Percentiles rank a stretch among this genome's conserved stretches.
Evolutionary conservation across 2,329 filamentous ascomycete species (phyloP).

Genomic region (Fusarium nygamai): DNA sequence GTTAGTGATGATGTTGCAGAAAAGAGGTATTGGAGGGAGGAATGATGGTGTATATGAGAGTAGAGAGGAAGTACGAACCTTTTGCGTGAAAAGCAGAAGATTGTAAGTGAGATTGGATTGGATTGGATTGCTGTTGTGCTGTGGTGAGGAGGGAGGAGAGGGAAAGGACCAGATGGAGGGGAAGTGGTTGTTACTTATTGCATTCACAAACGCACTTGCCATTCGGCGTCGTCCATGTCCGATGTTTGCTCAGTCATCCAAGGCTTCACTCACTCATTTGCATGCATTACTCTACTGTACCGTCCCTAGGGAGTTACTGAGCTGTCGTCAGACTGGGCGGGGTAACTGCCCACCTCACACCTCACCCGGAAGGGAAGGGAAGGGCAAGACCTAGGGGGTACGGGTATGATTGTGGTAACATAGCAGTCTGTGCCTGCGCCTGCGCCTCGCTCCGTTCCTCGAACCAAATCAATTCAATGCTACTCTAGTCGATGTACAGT

Average conservation of each 20-base stretch:
- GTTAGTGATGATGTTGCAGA: slow-evolving; percentile 20
- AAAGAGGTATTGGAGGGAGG: slow-evolving; percentile 2
- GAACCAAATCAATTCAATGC: background rate
- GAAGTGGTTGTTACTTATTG: slow-evolving; percentile 51
- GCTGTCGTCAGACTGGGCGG: slow-evolving; percentile 57
- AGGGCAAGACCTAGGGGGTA: slow-evolving; percentile 28
- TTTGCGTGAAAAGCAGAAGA: slow-evolving; percentile 41
- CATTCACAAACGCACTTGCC: slow-evolving; percentile 30
- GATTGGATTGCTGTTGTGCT: slow-evolving; percentile 33
- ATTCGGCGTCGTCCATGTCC: slow-evolving; percentile 27
- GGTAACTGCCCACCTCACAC: slow-evolving; percentile 47
- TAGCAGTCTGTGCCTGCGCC: slow-evolving; percentile 17
- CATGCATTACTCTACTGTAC: slow-evolving; percentile 27
- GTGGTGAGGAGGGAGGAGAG: slow-evolving; percentile 43
- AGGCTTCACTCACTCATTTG: background rate
- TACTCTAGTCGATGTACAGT: slow-evolving; percentile 5
- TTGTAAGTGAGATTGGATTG: slow-evolving; percentile 18
- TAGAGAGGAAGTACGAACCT: slow-evolving; percentile 21
- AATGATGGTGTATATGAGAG: background rate
- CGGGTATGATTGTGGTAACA: slow-evolving; percentile 7
- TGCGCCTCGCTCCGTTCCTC: slow-evolving; percentile 30
- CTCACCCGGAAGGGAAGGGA: slow-evolving; percentile 25
- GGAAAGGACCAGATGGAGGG: slow-evolving; percentile 40
- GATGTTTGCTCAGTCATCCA: slow-evolving; percentile 32
- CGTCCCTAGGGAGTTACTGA: slow-evolving; percentile 29